Percentiles rank a stretch among this genome's conserved stretches.
Evolutionary conservation across 1,284 basidiomycete genomes (phyloP).

Genomic region (Papiliotrema fonsecae): DNA sequence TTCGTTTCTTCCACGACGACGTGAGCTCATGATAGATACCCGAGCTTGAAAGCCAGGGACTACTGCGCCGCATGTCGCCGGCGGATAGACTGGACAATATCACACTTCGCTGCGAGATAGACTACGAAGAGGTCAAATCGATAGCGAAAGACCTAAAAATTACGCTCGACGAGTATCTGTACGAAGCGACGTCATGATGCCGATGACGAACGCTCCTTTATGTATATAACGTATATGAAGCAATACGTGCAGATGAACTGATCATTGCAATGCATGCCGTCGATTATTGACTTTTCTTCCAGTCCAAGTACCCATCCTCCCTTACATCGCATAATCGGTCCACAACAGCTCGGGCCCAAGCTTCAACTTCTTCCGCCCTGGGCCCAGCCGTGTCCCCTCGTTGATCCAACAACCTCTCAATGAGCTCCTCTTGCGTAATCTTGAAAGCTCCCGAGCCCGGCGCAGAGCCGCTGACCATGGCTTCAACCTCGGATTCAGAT

Average conservation of each 20-base stretch:
- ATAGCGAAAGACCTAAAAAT: slow-evolving; percentile 64
- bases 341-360: slow-evolving; percentile 29
- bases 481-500: slow-evolving; percentile 32
- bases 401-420: slow-evolving; percentile 29
- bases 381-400: slow-evolving; percentile 21
- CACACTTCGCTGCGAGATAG: slow-evolving; percentile 69
- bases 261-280: background rate
- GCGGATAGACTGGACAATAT: slow-evolving; percentile 56
- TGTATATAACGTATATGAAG: background rate
- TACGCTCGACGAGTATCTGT: slow-evolving; percentile 64
- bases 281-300: slow-evolving; percentile 16
- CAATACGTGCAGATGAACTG: background rate
- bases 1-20: background rate
- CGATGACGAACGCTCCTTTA: background rate
- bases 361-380: slow-evolving; percentile 26
- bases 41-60: slow-evolving; percentile 63
- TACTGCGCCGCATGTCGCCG: slow-evolving; percentile 63
- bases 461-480: slow-evolving; percentile 35
- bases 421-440: slow-evolving; percentile 37
- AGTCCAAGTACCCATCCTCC: slow-evolving; percentile 37
- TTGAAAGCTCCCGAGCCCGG: slow-evolving; percentile 43
- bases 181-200: slow-evolving; percentile 52
- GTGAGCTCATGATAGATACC: slow-evolving; percentile 56
- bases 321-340: slow-evolving; percentile 29
- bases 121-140: slow-evolving; percentile 59